Base-by-base conservation (phyloP, 2,329 filamentous ascomycete genomes). In the Aspergillus fumigatiaffinis region DNA sequence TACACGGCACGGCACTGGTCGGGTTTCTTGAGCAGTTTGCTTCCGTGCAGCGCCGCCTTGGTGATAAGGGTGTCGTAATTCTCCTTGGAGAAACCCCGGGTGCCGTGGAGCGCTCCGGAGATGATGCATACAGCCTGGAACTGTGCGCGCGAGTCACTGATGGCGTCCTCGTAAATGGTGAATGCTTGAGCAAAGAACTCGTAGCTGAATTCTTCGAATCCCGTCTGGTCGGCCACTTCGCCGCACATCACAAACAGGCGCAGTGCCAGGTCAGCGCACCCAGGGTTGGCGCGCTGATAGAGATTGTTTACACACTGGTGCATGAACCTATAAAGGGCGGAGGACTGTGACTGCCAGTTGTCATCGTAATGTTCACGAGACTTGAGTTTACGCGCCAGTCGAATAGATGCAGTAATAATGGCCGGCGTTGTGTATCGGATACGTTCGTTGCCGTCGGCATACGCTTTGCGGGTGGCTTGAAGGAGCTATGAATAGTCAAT, bases 21-120 rank as follows among this genome's bases (percentile, higher is more conserved):
- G 1, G 94, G 95, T 78, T 99, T 99, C 76, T 96, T 93, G 66
- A 99, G 82, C 63, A 99, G 80, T 74, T 97, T 99, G 78, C 92
- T 97, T 20, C 94, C 93, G 71, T 99, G 95, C 65, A 97, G 83
- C 2, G 95, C 93, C 64, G 92, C 95, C 77, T 99, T 99, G 9
- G 94, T 99, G 71, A 99, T 99, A 35, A 99, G 81, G 0, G 94
- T 99, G 73, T 99, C 95, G 75, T 97, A 99, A 71, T 97, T 99
- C 76, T 99, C 94, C 73, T 93, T 92, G 60, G 90, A 88, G 73
- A 99, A 99, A 68, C 93, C 88, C 57, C 93, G 84, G 12, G 91
- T 93, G 62, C 91, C 88, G 71, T 97, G 92, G 56, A 99, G 80
- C 4, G 90, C 91, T 56, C 89, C 91, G 2, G 93, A 91, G 68